Conservation (phyloP, 805 yeast species). For the Teunomyces atbi region DNA sequence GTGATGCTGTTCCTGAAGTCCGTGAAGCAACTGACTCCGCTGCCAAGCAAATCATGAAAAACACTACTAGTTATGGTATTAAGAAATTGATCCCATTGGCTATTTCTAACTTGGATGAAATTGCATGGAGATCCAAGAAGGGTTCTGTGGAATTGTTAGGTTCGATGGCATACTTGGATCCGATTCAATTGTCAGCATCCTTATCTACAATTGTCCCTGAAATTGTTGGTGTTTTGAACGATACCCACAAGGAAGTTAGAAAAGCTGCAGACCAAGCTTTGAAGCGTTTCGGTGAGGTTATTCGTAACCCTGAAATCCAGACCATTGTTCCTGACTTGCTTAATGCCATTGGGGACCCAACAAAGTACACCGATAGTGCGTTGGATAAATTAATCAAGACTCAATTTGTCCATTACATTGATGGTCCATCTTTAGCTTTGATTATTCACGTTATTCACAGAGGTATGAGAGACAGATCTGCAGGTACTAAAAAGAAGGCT, state of each 20-base stretch:
- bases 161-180: conserved; percentile 96
- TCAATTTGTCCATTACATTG: conserved; percentile 95
- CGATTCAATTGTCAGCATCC: conserved; percentile 87
- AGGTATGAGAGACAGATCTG: conserved; percentile 95
- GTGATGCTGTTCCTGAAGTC: conserved; percentile 82
- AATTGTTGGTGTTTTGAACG: conserved; percentile 91
- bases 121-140: conserved; percentile 94
- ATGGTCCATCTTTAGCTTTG: conserved; percentile 95
- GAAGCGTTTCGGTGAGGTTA: conserved; percentile 93
- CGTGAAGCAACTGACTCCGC: conserved; percentile 88
- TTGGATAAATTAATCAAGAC: conserved; percentile 83
- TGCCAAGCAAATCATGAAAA: conserved; percentile 82
- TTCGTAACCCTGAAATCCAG: conserved; percentile 95
- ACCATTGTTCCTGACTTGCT: conserved; percentile 81
- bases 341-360: conserved; percentile 94
- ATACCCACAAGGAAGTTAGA: conserved; percentile 94
- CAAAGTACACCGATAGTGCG: conserved; percentile 84
- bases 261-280: conserved; percentile 89
- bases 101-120: conserved; percentile 77
- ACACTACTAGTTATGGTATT: conserved; percentile 90
- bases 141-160: conserved; percentile 96
- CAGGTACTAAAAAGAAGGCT: conserved; percentile 85
- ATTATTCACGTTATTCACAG: conserved; percentile 93
- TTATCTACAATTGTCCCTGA: conserved; percentile 91
- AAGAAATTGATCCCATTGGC: conserved; percentile 89